Evolutionary conservation across 2,329 filamentous ascomycete genomes (phyloP), one percentile per base, ranked within the genome.

Genomic region (Thelonectria discophora): DNA sequence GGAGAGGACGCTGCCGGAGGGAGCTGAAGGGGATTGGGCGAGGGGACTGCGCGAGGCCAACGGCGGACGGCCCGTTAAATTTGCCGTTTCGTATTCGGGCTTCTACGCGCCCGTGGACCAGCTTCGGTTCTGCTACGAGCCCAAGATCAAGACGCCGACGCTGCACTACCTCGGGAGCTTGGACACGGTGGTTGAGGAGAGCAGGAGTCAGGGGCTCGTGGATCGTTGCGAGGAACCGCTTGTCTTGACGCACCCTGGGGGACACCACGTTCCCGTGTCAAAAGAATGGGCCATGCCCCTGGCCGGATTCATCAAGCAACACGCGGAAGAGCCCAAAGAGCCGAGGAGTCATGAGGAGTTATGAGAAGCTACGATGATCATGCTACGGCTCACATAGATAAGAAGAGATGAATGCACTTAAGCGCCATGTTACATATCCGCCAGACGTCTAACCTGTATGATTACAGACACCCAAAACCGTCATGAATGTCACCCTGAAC

Each of bases 111-210:
- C 85, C 2, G 84, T 87, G 39, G 76, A 81, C 15, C 77, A 85
- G 43, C 88, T 96, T 73, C 75, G 76, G 40, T 91, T 86, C 54
- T 74, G 77, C 49, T 96, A 92, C 73, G 86, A 92, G 68, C 92
- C 92, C 15, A 83, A 85, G 74, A 89, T 97, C 61, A 76, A 74
- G 64, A 97, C 94, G 62, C 91, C 92, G 0, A 87, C 91, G 64
- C 75, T 97, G 77, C 93, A 97, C 79, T 90, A 93, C 68, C 76
- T 97, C 24, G 94, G 94, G 1, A 90, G 88, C 55, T 80, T 97
- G 68, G 94, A 97, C 79, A 92, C 90, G 3, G 92, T 97, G 1
- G 94, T 98, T 0, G 91, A 93, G 32, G 94, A 97, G 80, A 77
- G 78, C 55, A 81, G 92, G 72, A 92, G 87, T 74, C 80, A 85